Conservation (phyloP, 306 rosid species). For the Cucumis cinereus region DNA sequence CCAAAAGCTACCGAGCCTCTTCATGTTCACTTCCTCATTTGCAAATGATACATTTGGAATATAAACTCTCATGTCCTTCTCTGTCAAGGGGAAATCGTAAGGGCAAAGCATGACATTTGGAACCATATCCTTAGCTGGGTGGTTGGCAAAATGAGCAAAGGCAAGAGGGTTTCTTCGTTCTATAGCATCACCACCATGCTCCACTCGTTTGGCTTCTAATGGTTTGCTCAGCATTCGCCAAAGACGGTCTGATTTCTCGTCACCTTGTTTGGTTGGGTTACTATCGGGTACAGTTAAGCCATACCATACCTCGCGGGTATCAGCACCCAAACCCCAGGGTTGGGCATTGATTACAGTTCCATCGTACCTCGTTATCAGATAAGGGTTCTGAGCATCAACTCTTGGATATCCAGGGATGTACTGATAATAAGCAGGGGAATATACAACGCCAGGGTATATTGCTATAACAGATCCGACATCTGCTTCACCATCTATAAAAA, state of each 20-base stretch:
- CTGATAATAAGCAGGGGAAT: constrained; percentile 72
- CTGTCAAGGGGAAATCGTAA: constrained; percentile 73
- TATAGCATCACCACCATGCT: constrained; percentile 24
- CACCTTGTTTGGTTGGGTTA: constrained; percentile 19
- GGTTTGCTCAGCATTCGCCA: constrained; percentile 73
- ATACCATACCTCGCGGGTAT: constrained; percentile 45
- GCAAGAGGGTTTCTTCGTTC: constrained; percentile 90
- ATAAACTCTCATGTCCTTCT: constrained; percentile 51
- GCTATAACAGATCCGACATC: constrained; percentile 71
- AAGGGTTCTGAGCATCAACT: constrained; percentile 57
- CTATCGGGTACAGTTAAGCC: constrained; percentile 22
- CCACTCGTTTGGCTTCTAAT: constrained; percentile 39
- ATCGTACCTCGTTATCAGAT: constrained; percentile 83
- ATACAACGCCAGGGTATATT: constrained; percentile 73
- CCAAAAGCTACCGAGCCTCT: constrained; percentile 78
- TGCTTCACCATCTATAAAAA: constrained; percentile 61
- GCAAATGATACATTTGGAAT: constrained; percentile 69
- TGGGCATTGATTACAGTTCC: constrained; percentile 69
- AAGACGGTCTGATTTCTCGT: constrained; percentile 42
- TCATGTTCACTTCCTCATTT: constrained; percentile 55
- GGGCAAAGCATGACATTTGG: constrained; percentile 95
- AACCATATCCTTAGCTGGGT: constrained; percentile 58
- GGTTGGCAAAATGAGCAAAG: constrained; percentile 80
- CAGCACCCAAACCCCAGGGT: constrained; percentile 81
- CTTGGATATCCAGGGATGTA: constrained; percentile 87